Conservation (phyloP, 192 early-diverging fungal genomes). For the Rhizophagus sp. region DNA sequence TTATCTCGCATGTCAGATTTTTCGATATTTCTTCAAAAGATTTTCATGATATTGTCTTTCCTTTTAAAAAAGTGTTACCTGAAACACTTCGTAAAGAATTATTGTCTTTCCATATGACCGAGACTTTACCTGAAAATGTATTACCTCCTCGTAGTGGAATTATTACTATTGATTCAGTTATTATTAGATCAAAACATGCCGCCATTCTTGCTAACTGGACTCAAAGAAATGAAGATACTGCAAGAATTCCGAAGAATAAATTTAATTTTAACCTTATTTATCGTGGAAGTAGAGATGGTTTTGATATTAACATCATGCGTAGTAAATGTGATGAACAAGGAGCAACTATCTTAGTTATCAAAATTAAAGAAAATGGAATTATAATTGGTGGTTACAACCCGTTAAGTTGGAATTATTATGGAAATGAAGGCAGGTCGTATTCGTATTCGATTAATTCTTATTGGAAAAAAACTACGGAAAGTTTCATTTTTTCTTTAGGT, state of each 20-base stretch:
- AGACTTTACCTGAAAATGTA: no score
- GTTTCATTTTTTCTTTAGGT: no score
- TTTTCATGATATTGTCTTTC: background rate
- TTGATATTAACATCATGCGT: background rate
- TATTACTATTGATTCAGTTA: no score
- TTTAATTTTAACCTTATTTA: constrained; percentile 5
- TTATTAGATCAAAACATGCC: background rate
- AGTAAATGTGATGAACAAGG: background rate
- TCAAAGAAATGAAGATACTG: background rate
- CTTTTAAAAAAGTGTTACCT: background rate
- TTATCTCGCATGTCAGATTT: constrained; percentile 9
- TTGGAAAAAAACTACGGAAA: no score
- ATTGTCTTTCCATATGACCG: background rate
- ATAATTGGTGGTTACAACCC: background rate
- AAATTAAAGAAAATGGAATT: background rate
- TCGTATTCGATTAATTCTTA: no score
- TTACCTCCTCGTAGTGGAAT: no score
- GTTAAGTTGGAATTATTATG: no score
- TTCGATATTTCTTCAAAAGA: constrained; percentile 7
- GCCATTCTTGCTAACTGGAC: background rate
- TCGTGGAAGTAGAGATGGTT: background rate
- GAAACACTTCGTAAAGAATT: background rate
- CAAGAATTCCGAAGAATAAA: background rate
- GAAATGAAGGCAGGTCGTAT: no score
- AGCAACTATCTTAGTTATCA: background rate